phyloP scores from a whole-genome alignment of 805 yeast species.

The Babjeviella inositovora region DNA sequence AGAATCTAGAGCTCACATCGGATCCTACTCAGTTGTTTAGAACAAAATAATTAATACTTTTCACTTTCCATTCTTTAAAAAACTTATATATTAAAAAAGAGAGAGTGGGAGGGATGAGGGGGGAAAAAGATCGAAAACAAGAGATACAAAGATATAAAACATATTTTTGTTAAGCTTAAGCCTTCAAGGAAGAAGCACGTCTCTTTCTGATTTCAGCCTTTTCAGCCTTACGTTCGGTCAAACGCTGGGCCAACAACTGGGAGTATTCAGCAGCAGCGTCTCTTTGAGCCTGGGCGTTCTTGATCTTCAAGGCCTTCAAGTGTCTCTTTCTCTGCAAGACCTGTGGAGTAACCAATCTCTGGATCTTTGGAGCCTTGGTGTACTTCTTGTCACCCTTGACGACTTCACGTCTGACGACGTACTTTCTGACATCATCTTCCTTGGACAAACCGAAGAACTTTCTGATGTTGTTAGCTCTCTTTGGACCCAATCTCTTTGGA shows the following conservation, averaged over 20 bases:
- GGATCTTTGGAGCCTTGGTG: conserved; percentile 99
- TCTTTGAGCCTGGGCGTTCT: conserved; percentile 97
- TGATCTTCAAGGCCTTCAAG: conserved; percentile 82
- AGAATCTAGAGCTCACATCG: no score
- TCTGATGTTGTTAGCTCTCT: conserved; percentile 99
- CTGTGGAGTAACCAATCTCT: conserved; percentile 98
- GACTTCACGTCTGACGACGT: conserved; percentile 96
- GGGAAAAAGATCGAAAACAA: no score
- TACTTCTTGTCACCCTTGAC: conserved; percentile 95
- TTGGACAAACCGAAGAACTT: conserved; percentile 97
- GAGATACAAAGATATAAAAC: no score
- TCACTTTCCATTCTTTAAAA: no score
- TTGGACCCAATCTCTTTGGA: conserved; percentile 99
- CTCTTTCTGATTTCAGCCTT: conserved; percentile 98
- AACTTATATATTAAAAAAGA: no score
- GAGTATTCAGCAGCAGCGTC: conserved; percentile 99
- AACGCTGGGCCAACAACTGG: conserved; percentile 94
- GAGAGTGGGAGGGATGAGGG: no score
- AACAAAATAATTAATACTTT: no score
- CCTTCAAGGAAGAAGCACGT: conserved; percentile 98
- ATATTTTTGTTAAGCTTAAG: conserved; percentile 32
- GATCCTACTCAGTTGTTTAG: no score
- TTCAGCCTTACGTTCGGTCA: conserved; percentile 96
- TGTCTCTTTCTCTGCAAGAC: conserved; percentile 98
- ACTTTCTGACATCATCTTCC: conserved; percentile 83